Evolutionary conservation across 345 rosid species (phyloP).

Genomic region (Excoecaria cochinchinensis): DNA sequence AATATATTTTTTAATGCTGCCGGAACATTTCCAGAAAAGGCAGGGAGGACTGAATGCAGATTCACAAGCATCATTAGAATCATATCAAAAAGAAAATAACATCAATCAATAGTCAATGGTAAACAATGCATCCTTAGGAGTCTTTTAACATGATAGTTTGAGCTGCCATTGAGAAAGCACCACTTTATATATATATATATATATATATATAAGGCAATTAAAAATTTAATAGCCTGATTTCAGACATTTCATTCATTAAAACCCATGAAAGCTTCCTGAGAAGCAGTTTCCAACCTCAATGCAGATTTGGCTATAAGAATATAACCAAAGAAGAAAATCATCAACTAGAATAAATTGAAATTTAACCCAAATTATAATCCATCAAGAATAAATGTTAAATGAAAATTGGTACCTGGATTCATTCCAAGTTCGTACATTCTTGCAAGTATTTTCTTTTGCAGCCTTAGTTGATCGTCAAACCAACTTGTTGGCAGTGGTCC

Average conservation of each 20-base stretch:
- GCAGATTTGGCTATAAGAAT: not conserved
- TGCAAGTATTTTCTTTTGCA: conserved; percentile 60
- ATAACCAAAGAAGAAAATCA: not conserved
- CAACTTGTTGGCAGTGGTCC: conserved; percentile 74
- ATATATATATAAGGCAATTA: not conserved
- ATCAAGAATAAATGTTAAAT: conserved; percentile 2
- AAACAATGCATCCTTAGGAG: not conserved
- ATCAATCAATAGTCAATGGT: not conserved
- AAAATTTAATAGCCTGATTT: not conserved
- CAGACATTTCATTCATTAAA: not conserved
- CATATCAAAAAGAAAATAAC: not conserved
- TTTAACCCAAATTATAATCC: not conserved
- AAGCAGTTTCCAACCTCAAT: not conserved
- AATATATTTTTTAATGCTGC: conserved; percentile 48
- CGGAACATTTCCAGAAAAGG: conserved; percentile 72
- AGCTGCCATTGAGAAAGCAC: not conserved
- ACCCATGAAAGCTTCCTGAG: not conserved
- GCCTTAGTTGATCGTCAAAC: conserved; percentile 51
- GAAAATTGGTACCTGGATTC: conserved; percentile 54
- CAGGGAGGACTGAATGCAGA: conserved; percentile 61
- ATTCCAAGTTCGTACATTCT: conserved; percentile 74
- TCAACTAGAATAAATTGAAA: not conserved
- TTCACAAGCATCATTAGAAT: conserved; percentile 10
- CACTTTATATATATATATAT: not conserved
- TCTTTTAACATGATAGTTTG: not conserved